Percentiles rank a stretch among this genome's conserved stretches.
phyloP scores from a whole-genome alignment of 73 alveolate species.

The Tetrahymena malaccensis region DNA sequence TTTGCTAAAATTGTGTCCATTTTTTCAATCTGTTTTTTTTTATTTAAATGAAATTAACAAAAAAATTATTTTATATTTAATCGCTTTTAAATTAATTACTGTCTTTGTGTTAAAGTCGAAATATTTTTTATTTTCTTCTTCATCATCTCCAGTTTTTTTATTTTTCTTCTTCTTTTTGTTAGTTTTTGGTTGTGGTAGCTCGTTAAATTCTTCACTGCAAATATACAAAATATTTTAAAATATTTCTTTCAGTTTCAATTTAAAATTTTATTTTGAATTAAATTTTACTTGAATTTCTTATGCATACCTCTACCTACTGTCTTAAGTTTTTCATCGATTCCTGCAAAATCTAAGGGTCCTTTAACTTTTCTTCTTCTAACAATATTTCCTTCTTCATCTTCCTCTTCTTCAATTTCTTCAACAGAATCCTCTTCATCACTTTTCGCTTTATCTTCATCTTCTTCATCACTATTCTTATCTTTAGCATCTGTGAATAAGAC shows the following conservation, averaged over 20 bases:
- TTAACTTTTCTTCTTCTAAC: not conserved
- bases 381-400: not conserved
- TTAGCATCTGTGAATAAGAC: not conserved
- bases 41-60: no score
- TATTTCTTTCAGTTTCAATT: not conserved
- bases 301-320: not conserved
- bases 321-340: not conserved
- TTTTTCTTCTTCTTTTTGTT: not conserved
- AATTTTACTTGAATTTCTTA: not conserved
- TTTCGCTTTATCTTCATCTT: not conserved
- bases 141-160: not conserved
- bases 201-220: not conserved
- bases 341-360: not conserved
- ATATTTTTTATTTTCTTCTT: not conserved
- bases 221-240: not conserved
- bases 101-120: not conserved
- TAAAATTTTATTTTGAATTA: no score
- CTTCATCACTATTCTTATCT: not conserved
- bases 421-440: not conserved
- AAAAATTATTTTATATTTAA: no score
- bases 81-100: not conserved
- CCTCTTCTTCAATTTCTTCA: not conserved
- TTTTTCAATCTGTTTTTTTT: not conserved
- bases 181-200: not conserved
- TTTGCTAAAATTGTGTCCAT: not conserved